Conservation (phyloP, 805 yeast genomes). For the Metschnikowia colocasiae region DNA sequence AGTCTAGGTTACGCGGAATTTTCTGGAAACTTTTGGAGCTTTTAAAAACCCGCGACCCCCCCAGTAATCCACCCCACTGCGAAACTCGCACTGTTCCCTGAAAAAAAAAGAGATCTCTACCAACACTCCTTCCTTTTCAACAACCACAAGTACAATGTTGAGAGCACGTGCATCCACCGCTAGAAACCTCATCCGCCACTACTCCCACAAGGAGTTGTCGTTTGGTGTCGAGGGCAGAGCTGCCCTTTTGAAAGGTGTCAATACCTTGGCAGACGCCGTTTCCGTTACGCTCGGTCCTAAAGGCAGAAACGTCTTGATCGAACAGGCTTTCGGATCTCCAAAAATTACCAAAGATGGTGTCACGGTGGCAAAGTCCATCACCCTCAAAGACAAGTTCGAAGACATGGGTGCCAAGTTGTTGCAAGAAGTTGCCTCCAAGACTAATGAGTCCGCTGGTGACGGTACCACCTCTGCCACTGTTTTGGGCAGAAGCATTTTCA, state of each 20-base stretch:
- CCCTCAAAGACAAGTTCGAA: conserved; percentile 85
- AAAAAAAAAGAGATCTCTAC: conserved; percentile 1
- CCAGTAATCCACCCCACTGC: conserved; percentile 6
- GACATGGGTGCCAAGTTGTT: conserved; percentile 93
- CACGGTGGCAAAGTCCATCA: conserved; percentile 86
- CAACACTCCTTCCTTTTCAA: neutral
- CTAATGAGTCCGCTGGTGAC: conserved; percentile 97
- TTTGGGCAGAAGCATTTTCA: conserved; percentile 89
- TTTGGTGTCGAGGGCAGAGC: conserved; percentile 98
- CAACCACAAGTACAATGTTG: conserved; percentile 33
- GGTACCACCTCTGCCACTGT: conserved; percentile 98
- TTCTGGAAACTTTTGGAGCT: conserved; percentile 17
- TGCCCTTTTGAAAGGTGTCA: conserved; percentile 88
- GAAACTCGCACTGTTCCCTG: neutral
- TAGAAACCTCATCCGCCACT: conserved; percentile 44
- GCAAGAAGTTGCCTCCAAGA: conserved; percentile 95
- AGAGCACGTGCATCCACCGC: conserved; percentile 47
- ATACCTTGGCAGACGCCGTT: conserved; percentile 92
- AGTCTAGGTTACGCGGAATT: conserved; percentile 8
- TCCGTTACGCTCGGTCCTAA: conserved; percentile 96
- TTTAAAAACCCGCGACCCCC: conserved; percentile 11
- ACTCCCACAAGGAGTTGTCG: conserved; percentile 86
- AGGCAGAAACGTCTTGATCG: conserved; percentile 95
- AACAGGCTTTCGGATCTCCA: conserved; percentile 95
- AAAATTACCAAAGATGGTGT: conserved; percentile 99